Evolutionary conservation across 2,329 filamentous ascomycete genomes (phyloP).

Genomic region (Trichoderma asperellum): DNA sequence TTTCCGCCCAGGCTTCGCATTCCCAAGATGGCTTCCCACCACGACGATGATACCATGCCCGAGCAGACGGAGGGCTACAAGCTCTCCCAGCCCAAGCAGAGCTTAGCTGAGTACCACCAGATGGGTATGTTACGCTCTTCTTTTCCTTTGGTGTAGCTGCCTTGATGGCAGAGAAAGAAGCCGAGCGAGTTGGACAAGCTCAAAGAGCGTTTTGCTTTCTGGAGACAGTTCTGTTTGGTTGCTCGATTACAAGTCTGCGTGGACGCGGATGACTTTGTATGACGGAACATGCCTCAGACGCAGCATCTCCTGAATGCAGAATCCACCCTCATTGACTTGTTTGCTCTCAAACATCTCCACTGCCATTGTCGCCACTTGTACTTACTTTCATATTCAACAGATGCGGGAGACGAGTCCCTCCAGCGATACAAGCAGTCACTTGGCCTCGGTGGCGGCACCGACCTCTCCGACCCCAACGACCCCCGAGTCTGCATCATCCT

Average conservation of each 20-base stretch:
- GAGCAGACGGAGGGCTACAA: conserved; percentile 96
- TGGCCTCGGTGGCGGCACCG: conserved; percentile 75
- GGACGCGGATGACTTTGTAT: neutral
- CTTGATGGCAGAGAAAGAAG: neutral
- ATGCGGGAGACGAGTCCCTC: conserved; percentile 84
- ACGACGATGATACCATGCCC: conserved; percentile 79
- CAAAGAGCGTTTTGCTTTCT: neutral
- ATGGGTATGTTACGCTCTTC: conserved; percentile 68
- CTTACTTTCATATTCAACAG: conserved; percentile 41
- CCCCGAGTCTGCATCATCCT: conserved; percentile 91
- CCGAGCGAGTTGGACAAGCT: neutral
- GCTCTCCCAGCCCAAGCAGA: conserved; percentile 96
- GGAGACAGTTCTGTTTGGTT: neutral
- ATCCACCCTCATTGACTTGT: neutral
- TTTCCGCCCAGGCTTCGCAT: neutral
- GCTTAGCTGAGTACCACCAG: conserved; percentile 88
- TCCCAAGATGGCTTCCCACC: conserved; percentile 64
- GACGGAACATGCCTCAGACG: neutral
- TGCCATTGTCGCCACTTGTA: neutral
- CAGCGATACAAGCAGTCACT: conserved; percentile 98
- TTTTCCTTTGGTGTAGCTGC: neutral
- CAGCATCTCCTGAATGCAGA: neutral
- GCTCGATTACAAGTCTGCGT: neutral
- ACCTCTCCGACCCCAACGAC: conserved; percentile 77
- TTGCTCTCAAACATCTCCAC: neutral